A percentile compares a stretch with the other conserved stretches of the same genome.
Evolutionary conservation across 768 basidiomycete species (phyloP).

Genomic region (Antrodiella citrinella): DNA sequence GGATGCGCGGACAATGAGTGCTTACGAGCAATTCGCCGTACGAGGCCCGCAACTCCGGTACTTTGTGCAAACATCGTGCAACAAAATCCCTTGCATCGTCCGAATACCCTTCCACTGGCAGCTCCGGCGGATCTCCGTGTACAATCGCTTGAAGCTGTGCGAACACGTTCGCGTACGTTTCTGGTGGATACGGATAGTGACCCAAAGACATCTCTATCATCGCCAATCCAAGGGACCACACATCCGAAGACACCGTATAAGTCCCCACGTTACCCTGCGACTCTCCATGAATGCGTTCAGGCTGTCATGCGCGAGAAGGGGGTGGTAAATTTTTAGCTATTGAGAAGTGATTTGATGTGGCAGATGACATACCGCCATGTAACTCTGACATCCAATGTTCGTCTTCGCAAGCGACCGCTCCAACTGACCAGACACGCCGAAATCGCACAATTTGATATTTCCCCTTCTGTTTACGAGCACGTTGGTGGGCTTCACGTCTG

Average conservation of each 20-base stretch:
- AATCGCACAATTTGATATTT: slow-evolving; percentile 92
- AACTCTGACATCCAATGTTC: slow-evolving; percentile 97
- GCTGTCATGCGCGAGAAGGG: slow-evolving; percentile 35
- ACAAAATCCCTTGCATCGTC: slow-evolving; percentile 79
- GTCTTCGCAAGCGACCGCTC: slow-evolving; percentile 96
- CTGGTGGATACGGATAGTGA: slow-evolving; percentile 92
- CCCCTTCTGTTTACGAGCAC: slow-evolving; percentile 86
- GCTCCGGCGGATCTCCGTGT: slow-evolving; percentile 82
- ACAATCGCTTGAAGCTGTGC: slow-evolving; percentile 97
- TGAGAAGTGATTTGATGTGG: not conserved
- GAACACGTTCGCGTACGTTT: slow-evolving; percentile 95
- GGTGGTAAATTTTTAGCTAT: not conserved
- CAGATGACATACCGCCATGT: slow-evolving; percentile 80
- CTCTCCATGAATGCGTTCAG: slow-evolving; percentile 94
- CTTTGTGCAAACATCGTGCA: slow-evolving; percentile 70
- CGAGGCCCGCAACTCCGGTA: slow-evolving; percentile 68
- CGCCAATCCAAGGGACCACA: slow-evolving; percentile 93
- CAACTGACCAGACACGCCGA: slow-evolving; percentile 97
- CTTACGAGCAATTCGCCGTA: slow-evolving; percentile 76
- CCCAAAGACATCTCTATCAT: slow-evolving; percentile 91
- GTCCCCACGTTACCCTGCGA: slow-evolving; percentile 78
- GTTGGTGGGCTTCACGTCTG: slow-evolving; percentile 92
- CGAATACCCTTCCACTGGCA: slow-evolving; percentile 66
- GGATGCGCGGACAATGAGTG: too few species aligned
- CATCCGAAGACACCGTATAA: slow-evolving; percentile 94